phyloP scores from a whole-genome alignment of 495 filamentous ascomycete species.

The Penicillium egyptiacum region DNA sequence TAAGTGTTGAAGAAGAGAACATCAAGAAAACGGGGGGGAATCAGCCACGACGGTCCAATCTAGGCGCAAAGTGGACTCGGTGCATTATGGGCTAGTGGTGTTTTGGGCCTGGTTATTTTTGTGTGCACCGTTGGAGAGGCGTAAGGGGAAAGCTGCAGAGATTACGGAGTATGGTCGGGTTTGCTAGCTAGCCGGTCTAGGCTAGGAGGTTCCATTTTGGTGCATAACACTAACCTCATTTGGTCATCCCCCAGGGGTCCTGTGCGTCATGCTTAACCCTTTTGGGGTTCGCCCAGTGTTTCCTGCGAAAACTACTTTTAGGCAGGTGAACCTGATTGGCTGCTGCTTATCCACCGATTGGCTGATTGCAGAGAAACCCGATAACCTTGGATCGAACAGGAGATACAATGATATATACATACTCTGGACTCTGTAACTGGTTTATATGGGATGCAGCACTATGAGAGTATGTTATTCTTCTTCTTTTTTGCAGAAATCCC shows the following conservation, averaged over 20 bases:
- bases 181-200: conserved; percentile 6
- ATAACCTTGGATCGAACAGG: not conserved
- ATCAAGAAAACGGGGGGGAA: conserved; percentile 16
- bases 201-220: conserved; percentile 10
- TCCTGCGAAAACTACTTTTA: not conserved
- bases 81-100: conserved; percentile 18
- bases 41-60: conserved; percentile 13
- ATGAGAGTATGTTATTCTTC: not conserved
- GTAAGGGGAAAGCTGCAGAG: conserved; percentile 26
- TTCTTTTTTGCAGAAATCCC: not conserved
- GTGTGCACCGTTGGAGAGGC: conserved; percentile 5
- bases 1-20: not conserved
- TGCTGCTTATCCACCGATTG: not conserved
- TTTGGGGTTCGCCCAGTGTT: not conserved
- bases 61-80: conserved; percentile 15
- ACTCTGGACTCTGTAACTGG: not conserved
- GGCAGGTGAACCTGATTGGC: conserved; percentile 3
- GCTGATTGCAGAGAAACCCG: not conserved
- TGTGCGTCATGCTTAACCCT: conserved; percentile 18
- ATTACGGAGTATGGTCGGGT: conserved; percentile 10
- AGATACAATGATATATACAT: not conserved
- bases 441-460: not conserved
- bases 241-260: conserved; percentile 12
- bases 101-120: conserved; percentile 14
- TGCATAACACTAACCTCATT: conserved; percentile 1